Evolutionary conservation across 129 eudicot species (phyloP).

Genomic region (Arctium lappa): DNA sequence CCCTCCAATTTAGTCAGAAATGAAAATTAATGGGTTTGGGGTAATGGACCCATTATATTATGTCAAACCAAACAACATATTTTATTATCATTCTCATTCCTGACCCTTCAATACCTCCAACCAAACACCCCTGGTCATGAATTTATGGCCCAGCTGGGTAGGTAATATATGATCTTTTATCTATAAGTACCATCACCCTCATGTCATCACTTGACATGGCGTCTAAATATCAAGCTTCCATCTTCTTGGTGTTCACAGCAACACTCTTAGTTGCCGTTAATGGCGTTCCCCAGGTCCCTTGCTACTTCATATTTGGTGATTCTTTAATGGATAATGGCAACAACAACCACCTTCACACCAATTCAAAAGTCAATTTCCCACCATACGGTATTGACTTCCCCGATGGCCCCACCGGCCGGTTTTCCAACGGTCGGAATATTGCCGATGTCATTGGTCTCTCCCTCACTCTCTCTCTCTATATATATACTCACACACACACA

Average conservation of each 20-base stretch:
- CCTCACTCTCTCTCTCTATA: not conserved
- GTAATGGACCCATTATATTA: too few relatives aligned
- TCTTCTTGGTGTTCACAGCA: not conserved
- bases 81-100: too few relatives aligned
- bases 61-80: too few relatives aligned
- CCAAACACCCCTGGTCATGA: too few relatives aligned
- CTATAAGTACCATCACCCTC: not conserved
- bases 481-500: not conserved
- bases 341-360: constrained; percentile 45
- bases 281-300: constrained; percentile 41
- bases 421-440: constrained; percentile 47
- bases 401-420: constrained; percentile 60
- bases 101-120: too few relatives aligned
- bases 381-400: constrained; percentile 74
- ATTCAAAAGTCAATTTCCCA: constrained; percentile 49
- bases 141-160: not conserved
- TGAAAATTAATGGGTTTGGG: too few relatives aligned
- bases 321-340: constrained; percentile 69
- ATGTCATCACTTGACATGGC: not conserved
- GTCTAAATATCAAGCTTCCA: not conserved
- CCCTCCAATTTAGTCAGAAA: too few relatives aligned
- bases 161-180: too few relatives aligned
- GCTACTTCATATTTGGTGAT: constrained; percentile 65
- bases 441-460: constrained; percentile 46
- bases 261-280: not conserved